phyloP scores from a whole-genome alignment of 2,329 filamentous ascomycete species.

The Fonsecaea pedrosoi region DNA sequence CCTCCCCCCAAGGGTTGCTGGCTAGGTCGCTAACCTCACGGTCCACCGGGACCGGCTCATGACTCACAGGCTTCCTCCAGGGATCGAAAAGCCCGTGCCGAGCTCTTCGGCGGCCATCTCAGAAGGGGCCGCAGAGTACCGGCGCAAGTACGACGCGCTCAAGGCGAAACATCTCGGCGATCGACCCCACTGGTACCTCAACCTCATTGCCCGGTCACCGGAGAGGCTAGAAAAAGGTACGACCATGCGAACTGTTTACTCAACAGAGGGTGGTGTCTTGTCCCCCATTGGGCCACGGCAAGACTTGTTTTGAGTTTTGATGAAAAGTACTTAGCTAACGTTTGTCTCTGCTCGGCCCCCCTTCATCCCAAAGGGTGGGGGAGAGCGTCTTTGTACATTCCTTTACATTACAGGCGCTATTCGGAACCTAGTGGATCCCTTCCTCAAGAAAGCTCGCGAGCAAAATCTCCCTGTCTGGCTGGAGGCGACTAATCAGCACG shows the following conservation, averaged over 20 bases:
- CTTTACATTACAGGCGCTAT: slow-evolving; percentile 25
- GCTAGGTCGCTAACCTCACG: too few species aligned
- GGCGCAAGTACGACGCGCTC: slow-evolving; percentile 22
- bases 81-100: slow-evolving; percentile 23
- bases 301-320: not conserved
- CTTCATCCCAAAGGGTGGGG: too few species aligned
- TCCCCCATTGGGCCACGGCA: not conserved
- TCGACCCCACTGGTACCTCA: slow-evolving; percentile 30
- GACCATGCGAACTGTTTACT: not conserved
- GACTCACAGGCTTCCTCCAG: slow-evolving; percentile 27
- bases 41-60: too few species aligned
- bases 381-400: too few species aligned
- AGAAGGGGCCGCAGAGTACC: slow-evolving; percentile 25
- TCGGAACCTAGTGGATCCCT: slow-evolving; percentile 32
- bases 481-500: slow-evolving; percentile 34
- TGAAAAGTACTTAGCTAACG: not conserved
- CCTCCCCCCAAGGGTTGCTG: too few species aligned
- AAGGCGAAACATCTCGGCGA: slow-evolving; percentile 30
- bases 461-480: slow-evolving; percentile 36
- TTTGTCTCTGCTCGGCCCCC: not conserved
- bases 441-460: slow-evolving; percentile 30
- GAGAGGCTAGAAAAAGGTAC: slow-evolving; percentile 27
- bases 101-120: not conserved
- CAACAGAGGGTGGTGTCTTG: not conserved
- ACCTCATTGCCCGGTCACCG: slow-evolving; percentile 29